A percentile compares a stretch with the other conserved stretches of the same genome.
These are phyloP conservation scores for Lachnellula occidentalis DNA, from an alignment of 2,329 filamentous ascomycete genomes.

Conservation along the genomic window DNA sequence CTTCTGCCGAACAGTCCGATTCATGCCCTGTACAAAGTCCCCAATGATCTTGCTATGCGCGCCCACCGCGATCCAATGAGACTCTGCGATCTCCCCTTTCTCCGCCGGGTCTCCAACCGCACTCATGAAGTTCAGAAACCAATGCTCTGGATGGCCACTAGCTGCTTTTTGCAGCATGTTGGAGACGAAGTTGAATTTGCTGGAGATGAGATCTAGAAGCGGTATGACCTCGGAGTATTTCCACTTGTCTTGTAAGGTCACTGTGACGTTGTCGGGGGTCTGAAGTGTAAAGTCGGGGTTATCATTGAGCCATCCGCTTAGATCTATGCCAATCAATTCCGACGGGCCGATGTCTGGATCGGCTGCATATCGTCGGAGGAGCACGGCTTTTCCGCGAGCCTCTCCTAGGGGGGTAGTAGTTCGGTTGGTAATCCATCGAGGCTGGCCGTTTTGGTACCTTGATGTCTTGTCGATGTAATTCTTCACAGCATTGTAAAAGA, in stretches of 20 bases:
- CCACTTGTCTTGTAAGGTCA: constrained; percentile 45
- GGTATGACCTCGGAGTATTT: constrained; percentile 35
- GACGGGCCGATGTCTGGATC: constrained; percentile 33
- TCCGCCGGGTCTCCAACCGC: constrained; percentile 34
- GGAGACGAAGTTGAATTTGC: constrained; percentile 36
- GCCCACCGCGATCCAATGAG: constrained; percentile 41
- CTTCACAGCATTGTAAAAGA: constrained; percentile 40
- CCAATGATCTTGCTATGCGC: constrained; percentile 36
- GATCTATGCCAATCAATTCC: constrained; percentile 33
- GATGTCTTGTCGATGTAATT: constrained; percentile 48
- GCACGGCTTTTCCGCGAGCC: constrained; percentile 60
- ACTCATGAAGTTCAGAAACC: constrained; percentile 41
- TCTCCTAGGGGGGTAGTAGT: constrained; percentile 56
- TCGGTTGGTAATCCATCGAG: constrained; percentile 56
- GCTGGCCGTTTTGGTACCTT: constrained; percentile 27
- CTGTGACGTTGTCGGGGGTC: constrained; percentile 32
- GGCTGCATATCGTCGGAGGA: constrained; percentile 59
- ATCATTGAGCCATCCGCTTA: constrained; percentile 57
- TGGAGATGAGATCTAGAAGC: constrained; percentile 35
- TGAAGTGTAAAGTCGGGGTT: constrained; percentile 50
- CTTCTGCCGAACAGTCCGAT: constrained; percentile 32
- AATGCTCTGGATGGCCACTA: constrained; percentile 17
- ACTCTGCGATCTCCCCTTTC: constrained; percentile 36
- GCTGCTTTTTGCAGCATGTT: constrained; percentile 34
- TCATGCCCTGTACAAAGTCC: constrained; percentile 40